Evolutionary conservation across 345 rosid species (phyloP).

Genomic region (Eutrema yunnanense): DNA sequence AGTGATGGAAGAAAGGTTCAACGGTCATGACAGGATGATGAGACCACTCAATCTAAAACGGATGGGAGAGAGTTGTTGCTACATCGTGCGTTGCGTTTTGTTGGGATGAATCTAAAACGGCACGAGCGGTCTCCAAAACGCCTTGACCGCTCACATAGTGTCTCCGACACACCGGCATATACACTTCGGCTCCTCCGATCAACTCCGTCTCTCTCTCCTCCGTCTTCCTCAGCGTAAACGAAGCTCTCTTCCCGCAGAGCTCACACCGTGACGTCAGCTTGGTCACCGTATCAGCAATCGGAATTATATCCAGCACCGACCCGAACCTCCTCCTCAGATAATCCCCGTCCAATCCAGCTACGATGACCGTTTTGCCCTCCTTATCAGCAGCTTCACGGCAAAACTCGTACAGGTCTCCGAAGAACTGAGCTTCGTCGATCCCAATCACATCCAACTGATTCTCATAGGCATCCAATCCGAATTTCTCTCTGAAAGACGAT

Average conservation of each 20-base stretch:
- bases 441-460: constrained; percentile 88
- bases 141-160: constrained; percentile 73
- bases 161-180: constrained; percentile 83
- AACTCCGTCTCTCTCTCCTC: constrained; percentile 58
- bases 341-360: constrained; percentile 94
- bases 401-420: constrained; percentile 75
- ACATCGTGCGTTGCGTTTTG: not conserved
- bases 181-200: constrained; percentile 71
- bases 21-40: too few species aligned
- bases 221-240: constrained; percentile 77
- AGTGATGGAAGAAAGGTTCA: too few species aligned
- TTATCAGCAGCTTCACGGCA: constrained; percentile 83
- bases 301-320: constrained; percentile 69
- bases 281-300: constrained; percentile 77
- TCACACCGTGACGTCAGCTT: constrained; percentile 76
- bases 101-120: constrained; percentile 39
- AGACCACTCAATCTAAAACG: not conserved
- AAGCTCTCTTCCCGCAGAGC: constrained; percentile 65
- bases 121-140: constrained; percentile 63
- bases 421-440: constrained; percentile 89
- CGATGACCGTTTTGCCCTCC: constrained; percentile 70
- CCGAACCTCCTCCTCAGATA: constrained; percentile 88
- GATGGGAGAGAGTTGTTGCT: not conserved
- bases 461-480: constrained; percentile 59
- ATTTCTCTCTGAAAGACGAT: constrained; percentile 47